Evolutionary conservation across 352 stramenopile genomes (phyloP), one percentile per base, ranked within the genome.

Genomic region (Phytophthora melonis): DNA sequence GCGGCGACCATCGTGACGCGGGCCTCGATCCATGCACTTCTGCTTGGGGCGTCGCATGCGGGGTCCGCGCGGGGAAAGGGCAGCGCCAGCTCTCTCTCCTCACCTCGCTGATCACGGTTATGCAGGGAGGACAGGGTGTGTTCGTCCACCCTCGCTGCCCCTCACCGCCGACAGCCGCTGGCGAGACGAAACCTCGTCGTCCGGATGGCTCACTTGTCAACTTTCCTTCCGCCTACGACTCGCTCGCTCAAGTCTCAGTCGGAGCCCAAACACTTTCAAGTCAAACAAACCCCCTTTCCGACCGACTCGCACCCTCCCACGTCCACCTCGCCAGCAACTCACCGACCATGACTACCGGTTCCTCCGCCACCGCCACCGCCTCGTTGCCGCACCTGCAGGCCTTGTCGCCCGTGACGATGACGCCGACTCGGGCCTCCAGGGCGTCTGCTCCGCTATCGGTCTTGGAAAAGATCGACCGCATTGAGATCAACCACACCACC

Each of bases 401-500:
- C 8, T 58, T 84, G 30, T 69, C 66, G 25, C 74, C 77, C 7
- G 68, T 73, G 25, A 63, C 70, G 16, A 45, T 84, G 21, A 66
- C 50, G 7, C 77, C 77, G 54, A 79, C 65, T 41, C 63, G 68
- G 3, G 30, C 50, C 27, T 82, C 75, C 16, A 77, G 60, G 11
- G 75, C 72, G 0, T 68, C 72, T 27, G 78, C 73, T 5, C 78
- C 78, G n/a, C 55, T 85, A 6, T 56, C 68, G 34, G 75, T 64
- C 30, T 59, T 86, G 34, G 66, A 79, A 43, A 80, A 77, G 25
- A 81, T 89, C 68, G 73, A 87, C 19, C 75, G 69, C 50, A 41
- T 91, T 58, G 77, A 88, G 66, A 85, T 91, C 62, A 79, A 80
- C 45, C 58, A 39, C 25, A 81, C 65, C 21, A 67, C 52, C n/a